phyloP scores from a whole-genome alignment of 495 filamentous ascomycete species.

The Aspergillus funiculosus region DNA sequence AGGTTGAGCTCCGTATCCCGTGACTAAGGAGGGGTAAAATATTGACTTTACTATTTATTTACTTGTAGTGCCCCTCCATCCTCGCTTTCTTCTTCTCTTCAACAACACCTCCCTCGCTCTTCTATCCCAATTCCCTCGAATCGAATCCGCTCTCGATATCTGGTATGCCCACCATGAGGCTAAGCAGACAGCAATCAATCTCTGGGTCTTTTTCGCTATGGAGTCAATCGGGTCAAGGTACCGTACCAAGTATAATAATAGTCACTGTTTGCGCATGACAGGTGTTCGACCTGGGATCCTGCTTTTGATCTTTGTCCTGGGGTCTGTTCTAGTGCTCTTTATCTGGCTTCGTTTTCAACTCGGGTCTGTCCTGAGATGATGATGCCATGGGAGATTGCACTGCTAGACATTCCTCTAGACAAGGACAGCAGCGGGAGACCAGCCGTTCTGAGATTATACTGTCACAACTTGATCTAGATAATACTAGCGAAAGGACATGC shows the following conservation, averaged over 20 bases:
- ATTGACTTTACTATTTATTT: constrained; percentile 22
- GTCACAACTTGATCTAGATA: constrained; percentile 78
- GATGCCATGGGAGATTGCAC: too few relatives aligned
- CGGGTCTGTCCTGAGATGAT: too few relatives aligned
- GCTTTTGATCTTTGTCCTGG: background rate
- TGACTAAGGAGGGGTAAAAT: constrained; percentile 1
- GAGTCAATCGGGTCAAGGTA: constrained; percentile 50
- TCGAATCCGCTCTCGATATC: constrained; percentile 5
- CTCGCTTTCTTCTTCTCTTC: constrained; percentile 13
- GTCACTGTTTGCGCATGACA: constrained; percentile 53
- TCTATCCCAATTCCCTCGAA: constrained; percentile 5
- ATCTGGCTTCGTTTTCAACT: too few relatives aligned
- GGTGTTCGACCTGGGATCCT: constrained; percentile 43
- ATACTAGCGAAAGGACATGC: constrained; percentile 80
- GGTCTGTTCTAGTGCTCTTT: too few relatives aligned
- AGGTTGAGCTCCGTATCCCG: constrained; percentile 2
- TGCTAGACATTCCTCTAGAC: background rate
- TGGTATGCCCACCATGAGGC: constrained; percentile 39
- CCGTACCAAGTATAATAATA: constrained; percentile 47
- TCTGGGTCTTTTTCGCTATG: constrained; percentile 29
- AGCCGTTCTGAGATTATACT: constrained; percentile 62
- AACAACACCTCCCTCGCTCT: constrained; percentile 1
- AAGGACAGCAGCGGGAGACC: constrained; percentile 6
- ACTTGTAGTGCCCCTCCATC: constrained; percentile 11
- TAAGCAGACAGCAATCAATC: constrained; percentile 24